Evolutionary conservation across 345 rosid genomes (phyloP).

Genomic region (Aethionema arabicum): DNA sequence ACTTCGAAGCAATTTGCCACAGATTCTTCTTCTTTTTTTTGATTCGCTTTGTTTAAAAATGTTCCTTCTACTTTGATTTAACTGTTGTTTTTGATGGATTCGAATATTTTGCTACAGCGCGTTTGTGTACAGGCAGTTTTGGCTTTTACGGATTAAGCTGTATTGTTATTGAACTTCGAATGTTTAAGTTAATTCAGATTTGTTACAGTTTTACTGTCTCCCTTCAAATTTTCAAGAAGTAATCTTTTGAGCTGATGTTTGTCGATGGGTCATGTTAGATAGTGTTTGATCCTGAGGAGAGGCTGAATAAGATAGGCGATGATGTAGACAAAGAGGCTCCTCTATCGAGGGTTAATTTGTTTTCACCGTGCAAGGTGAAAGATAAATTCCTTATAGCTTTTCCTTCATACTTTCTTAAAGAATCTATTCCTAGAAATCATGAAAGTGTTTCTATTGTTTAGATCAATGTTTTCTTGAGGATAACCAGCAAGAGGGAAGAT

Average conservation of each 20-base stretch:
- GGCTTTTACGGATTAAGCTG: neutral
- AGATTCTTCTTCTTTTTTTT: neutral
- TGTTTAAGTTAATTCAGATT: neutral
- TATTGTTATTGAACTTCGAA: neutral
- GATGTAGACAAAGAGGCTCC: constrained; percentile 81
- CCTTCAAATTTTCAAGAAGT: neutral
- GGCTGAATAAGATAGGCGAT: constrained; percentile 68
- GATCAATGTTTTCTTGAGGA: constrained; percentile 93
- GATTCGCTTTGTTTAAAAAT: no score
- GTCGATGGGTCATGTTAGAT: constrained; percentile 45
- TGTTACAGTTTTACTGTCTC: no score
- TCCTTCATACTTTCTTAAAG: constrained; percentile 32
- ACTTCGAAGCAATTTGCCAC: constrained; percentile 4
- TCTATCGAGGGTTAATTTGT: constrained; percentile 82
- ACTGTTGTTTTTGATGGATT: neutral
- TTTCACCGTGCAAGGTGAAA: constrained; percentile 94
- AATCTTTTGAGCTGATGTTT: constrained; percentile 12
- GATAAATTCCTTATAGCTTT: neutral
- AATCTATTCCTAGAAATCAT: neutral
- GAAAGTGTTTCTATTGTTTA: constrained; percentile 27
- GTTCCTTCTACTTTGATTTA: neutral
- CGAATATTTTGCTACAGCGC: no score
- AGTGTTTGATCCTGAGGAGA: constrained; percentile 83
- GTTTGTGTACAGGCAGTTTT: neutral
- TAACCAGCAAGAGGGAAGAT: constrained; percentile 79